These are phyloP conservation scores for Cladorrhinum samala DNA, from an alignment of 495 filamentous ascomycete genomes.

Conservation along the genomic window DNA sequence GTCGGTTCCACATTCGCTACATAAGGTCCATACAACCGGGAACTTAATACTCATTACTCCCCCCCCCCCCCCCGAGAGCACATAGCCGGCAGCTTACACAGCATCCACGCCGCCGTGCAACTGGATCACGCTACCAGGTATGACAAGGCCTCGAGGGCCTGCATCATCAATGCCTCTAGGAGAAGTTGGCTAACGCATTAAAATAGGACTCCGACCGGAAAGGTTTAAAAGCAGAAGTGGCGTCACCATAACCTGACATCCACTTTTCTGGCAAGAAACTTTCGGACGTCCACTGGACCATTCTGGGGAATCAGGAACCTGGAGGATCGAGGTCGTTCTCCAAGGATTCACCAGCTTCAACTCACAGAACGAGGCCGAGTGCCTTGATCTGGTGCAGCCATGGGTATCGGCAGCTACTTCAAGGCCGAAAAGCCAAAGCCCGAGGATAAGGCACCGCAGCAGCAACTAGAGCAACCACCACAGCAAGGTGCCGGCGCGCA, in stretches of 20 bases:
- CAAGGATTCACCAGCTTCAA: not conserved
- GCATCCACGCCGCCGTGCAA: not conserved
- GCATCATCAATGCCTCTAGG: too few species aligned
- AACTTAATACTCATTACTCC: not conserved
- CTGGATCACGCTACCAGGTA: too few species aligned
- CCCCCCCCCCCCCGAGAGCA: too few species aligned
- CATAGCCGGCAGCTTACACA: too few species aligned
- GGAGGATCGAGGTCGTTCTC: not conserved
- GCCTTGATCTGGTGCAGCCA: constrained; percentile 25
- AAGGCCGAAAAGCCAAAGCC: constrained; percentile 44
- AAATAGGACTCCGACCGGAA: not conserved
- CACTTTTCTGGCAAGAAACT: not conserved
- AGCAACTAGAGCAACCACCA: constrained; percentile 3
- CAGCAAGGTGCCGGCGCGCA: not conserved
- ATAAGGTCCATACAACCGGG: not conserved
- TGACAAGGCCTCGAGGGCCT: too few species aligned
- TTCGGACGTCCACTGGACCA: not conserved
- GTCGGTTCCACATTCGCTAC: constrained; percentile 1
- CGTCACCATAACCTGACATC: not conserved
- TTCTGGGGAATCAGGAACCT: not conserved
- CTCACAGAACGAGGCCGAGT: constrained; percentile 1
- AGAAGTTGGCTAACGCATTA: too few species aligned
- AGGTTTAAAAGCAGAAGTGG: too few species aligned
- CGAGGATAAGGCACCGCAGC: not conserved
- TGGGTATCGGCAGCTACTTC: constrained; percentile 60